Base-by-base conservation (phyloP, 73 alveolate species). In the Blepharisma japonicum region DNA sequence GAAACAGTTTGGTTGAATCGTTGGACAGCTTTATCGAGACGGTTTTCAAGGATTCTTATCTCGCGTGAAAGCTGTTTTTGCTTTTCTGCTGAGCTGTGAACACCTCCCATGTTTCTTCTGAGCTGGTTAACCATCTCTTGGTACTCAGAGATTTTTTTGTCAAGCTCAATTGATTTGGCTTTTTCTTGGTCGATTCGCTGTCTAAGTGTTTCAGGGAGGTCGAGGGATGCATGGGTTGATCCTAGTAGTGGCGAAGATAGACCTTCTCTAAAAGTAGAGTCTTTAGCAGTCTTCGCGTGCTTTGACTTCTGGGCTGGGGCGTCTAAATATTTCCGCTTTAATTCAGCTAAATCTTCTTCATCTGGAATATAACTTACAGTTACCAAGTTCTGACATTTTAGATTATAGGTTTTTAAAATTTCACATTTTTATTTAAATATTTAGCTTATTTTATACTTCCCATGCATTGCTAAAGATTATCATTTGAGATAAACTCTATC, bases 1-100 rank as follows among this genome's bases (percentile, higher is more conserved):
- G 93, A 94, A 51, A 91, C 90, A 8, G 96, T 86, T 56, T 91
- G 92, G 80, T 89, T 89, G 68, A 76, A 88, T 89, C 84, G 85
- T 78, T 91, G 89, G 54, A 84, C 67, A 14, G 91, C 83, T 89
- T 87, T 81, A 81, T 89, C 94, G 42, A 91, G 77, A 50, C 87
- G 81, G 77, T 84, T 84, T 86, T 91, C 94, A 54, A 82, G 77
- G 55, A 81, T 81, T 55, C 81, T 72, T 54, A 86, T 91, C 66
- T 86, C 92, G 21, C 81, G 85, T 25, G 80, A 11, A 2, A 70
- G 42, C n/a, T 70, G 23, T n/a, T 70, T 47, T 45, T 70, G 56
- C n/a, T 39, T 70, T 70, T 70, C 80, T 45, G 56, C 56, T 45
- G 14, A n/a, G 27, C 80, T 70, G 23, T 47, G 11, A 25, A 45